Base-by-base conservation (phyloP, 1,284 basidiomycete species). In the Sanguinoderma infundibulare region DNA sequence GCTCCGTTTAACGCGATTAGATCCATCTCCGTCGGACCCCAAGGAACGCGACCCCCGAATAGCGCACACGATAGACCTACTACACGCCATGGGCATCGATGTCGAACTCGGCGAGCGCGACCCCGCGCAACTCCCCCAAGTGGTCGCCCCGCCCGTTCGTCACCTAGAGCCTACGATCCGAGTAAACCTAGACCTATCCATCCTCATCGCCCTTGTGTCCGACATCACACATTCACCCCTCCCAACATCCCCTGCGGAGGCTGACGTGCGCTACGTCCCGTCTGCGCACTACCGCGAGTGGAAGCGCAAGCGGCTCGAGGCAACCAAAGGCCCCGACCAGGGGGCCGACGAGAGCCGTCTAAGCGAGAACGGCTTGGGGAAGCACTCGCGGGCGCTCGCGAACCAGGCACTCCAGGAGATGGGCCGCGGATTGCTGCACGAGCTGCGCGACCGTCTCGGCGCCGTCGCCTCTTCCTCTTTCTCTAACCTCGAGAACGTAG, bases 151-250 rank as follows among this genome's bases (percentile, higher is more conserved):
- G 46, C 69, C n/a, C 38, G 67, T n/a, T 50, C 70, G 49, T 51
- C 67, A 20, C 60, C 71, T 58, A 22, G 59, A 65, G 20, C 89
- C 91, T 0, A 89, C 87, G 0, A 65, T 71, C 3, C 77, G 79
- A 49, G 79, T 95, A 73, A 94, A 94, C 68, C 80, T 95, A 42
- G 94, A 95, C 72, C 81, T 95, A 9, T 94, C 92, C 0, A 81
- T 90, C 0, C 83, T 95, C 53, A 90, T 95, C 63, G 93, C 92
- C 0, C 81, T 96, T 28, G 85, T 92, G 35, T 93, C 91, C 5
- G 93, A 95, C 67, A 83, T 94, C 42, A 87, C 92, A 0, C 93
- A 95, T 72, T 80, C 90, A 0, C 79, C 84, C 0, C 77, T 94
- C 0, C 92, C 93, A 0, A 47, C 59, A 0, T 80, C 81, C 1